Conservation (phyloP, 306 rosid species). For the Pyrus bretschneideri region DNA sequence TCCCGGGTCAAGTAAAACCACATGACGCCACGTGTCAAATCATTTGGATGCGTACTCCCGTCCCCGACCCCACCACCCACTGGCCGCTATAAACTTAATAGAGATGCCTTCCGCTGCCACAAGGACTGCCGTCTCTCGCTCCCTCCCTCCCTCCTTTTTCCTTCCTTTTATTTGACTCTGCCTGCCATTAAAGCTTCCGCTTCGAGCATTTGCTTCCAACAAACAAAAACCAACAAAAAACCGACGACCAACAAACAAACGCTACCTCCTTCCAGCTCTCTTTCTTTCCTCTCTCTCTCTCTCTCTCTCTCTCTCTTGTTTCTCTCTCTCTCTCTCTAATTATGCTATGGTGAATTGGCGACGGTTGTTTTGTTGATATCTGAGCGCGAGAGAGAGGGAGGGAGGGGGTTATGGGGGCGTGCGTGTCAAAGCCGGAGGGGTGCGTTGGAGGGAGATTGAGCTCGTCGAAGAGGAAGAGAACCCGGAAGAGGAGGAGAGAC, state of each 20-base stretch:
- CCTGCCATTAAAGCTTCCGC: slow-evolving; percentile 10
- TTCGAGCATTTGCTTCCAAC: neutral
- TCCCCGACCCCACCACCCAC: neutral
- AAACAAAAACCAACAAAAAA: neutral
- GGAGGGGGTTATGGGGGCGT: slow-evolving; percentile 59
- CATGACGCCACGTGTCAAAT: slow-evolving; percentile 29
- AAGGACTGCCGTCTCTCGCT: slow-evolving; percentile 22
- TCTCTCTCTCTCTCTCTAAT: slow-evolving; percentile 12
- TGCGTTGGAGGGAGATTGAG: slow-evolving; percentile 53
- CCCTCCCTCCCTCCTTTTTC: neutral
- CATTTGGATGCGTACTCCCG: neutral
- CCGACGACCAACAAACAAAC: neutral
- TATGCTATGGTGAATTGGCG: neutral
- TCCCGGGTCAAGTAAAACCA: neutral
- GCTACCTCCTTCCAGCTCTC: slow-evolving; percentile 18
- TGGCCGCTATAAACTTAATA: neutral
- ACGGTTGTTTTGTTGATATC: slow-evolving; percentile 11
- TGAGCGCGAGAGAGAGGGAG: slow-evolving; percentile 5
- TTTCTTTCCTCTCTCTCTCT: too few species aligned
- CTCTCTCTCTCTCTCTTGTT: neutral
- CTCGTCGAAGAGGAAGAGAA: slow-evolving; percentile 38
- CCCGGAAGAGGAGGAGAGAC: slow-evolving; percentile 30
- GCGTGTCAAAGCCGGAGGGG: slow-evolving; percentile 64
- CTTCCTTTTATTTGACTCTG: neutral
- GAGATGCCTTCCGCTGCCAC: slow-evolving; percentile 18